Base-by-base conservation (phyloP, 495 filamentous ascomycete genomes). In the Astrothelium subdiscretum region DNA sequence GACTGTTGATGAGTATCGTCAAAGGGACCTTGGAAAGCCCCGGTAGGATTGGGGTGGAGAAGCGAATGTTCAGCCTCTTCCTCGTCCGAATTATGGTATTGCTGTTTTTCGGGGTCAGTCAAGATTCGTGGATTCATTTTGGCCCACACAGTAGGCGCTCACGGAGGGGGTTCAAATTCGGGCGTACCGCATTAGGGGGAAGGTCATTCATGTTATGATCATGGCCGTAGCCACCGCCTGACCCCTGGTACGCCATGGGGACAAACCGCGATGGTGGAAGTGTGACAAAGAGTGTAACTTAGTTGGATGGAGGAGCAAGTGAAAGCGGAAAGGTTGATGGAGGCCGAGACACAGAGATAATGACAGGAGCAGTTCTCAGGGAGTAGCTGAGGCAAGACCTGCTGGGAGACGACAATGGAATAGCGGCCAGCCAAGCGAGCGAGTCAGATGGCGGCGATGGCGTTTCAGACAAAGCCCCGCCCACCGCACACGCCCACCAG, bases 21-120 rank as follows among this genome's bases (percentile, higher is more conserved):
- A 73, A 91, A 94, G 58, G 85, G 84, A 20, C 79, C 78, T 59
- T 75, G 72, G 73, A 83, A 81, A 32, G 81, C 81, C 44, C 82
- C 73, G 26, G 67, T 81, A 20, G 81, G 78, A 62, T 85, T 83
- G 63, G 84, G 78, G 64, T 88, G 82, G 54, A 96, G 81, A 24
- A 96, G 81, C 61, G 87, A 85, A 60, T 81, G 78, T 62, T 88
- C 83, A 38, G 85, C 84, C 73, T 92, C 74, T 13, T 74, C 89
- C 70, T 94, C 89, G 60, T 92, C 89, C 62, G 85, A 82, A 70
- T 79, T 66, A 68, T 83, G 78, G 64, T 84, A 84, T 75, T 83
- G 75, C 67, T 74, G 58, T 43, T 26, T 52, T 61, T 57, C 22
- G 60, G 59, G 57, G n/a, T 42, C 31, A 59, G 59, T 62, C 27